Base-by-base conservation (phyloP, 2,329 filamentous ascomycete species). In the Ascochyta pisi region DNA sequence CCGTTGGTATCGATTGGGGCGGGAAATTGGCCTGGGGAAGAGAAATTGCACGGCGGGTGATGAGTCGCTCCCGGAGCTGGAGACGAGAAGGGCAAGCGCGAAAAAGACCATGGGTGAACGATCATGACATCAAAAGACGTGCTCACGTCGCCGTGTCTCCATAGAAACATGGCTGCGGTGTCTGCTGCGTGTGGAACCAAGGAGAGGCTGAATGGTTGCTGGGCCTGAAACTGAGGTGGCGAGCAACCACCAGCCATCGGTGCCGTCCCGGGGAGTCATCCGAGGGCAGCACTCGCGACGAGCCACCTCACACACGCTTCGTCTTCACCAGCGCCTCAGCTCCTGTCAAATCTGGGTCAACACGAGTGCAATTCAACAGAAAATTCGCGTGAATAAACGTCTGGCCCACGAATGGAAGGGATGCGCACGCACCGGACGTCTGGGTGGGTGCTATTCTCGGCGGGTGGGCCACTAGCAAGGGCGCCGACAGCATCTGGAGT, bases 121-220 rank as follows among this genome's bases (percentile, higher is more conserved):
- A 57, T 52, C 34, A 45, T 52, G 54, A 57, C 54, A 57, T 52
- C 43, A 49, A 57, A 53, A 40, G 48, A 45, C 43, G 44, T 48
- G 54, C 48, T 49, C 48, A 16, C 23, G 43, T 39, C 39, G 37
- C 54, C 54, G 44, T 52, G 49, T 57, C 54, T 57, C 54, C 48
- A 57, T 52, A 57, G 54, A 49, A 57, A 57, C 54, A 52, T 52
- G 53, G 12, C 34, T 57, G 52, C 41, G 12, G 52, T 55, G 51
- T 47, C 27, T 38, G 50, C 37, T 35, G 52, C 29, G 40, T 45
- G 52, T 55, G 53, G 46, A 46, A 55, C 53, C 46, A 55, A 37
- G 34, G 33, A 46, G 53, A 51, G 53, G 47, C 38, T 47, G 46
- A 35, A 43, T 3, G 4, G 23, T 15, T 43, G 53, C 33, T 41